phyloP scores from a whole-genome alignment of 2,329 filamentous ascomycete species.

The Colletotrichum tropicale region DNA sequence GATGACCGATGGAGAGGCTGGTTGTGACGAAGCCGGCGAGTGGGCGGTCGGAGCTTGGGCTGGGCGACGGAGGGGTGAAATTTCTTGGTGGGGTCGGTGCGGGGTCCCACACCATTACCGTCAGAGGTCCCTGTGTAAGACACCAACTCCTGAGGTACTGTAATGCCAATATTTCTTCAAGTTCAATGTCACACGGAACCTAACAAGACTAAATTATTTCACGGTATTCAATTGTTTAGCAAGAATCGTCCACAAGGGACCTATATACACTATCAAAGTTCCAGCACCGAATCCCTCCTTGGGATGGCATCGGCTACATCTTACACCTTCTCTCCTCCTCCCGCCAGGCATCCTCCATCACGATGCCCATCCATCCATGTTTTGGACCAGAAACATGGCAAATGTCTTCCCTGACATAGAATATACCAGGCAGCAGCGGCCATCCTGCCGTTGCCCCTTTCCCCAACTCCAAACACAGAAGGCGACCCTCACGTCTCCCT shows the following conservation, averaged over 20 bases:
- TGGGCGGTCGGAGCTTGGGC: neutral
- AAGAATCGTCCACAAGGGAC: neutral
- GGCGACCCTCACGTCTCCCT: neutral
- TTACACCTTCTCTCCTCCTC: neutral
- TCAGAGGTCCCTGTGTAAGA: neutral
- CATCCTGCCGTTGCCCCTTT: neutral
- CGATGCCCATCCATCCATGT: neutral
- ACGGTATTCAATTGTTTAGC: neutral
- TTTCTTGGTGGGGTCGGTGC: conserved; percentile 17
- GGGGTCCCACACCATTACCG: neutral
- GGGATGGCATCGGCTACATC: neutral
- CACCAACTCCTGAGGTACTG: neutral
- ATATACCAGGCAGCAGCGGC: neutral
- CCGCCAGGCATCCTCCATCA: neutral
- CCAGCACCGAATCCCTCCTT: neutral
- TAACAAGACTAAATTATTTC: neutral
- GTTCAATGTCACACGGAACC: neutral
- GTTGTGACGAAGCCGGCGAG: neutral
- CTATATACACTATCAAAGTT: neutral
- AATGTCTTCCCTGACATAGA: neutral
- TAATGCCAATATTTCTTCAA: neutral
- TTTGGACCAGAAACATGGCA: neutral
- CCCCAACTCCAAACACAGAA: neutral
- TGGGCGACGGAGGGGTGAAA: conserved; percentile 8
- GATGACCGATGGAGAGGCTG: neutral